A percentile compares a stretch with the other conserved stretches of the same genome.
These are phyloP conservation scores for Fraxinus floribunda DNA, from an alignment of 305 asterid genomes.

Conservation along the genomic window DNA sequence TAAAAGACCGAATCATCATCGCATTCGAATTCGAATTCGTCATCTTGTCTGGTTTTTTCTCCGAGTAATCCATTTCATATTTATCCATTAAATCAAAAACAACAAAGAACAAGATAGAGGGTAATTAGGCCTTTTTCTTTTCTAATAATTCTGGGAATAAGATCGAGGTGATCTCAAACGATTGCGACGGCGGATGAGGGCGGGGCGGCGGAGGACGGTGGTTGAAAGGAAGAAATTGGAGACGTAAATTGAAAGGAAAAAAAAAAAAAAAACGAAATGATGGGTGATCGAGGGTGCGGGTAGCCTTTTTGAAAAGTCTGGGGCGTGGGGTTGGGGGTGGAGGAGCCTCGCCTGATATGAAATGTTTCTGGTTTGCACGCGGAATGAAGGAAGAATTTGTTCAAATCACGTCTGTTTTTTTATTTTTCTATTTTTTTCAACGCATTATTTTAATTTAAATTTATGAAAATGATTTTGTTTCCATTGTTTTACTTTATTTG, in stretches of 20 bases:
- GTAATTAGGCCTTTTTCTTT: background rate
- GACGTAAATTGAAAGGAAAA: slow-evolving; percentile 7
- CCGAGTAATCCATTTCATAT: slow-evolving; percentile 25
- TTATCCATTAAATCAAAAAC: slow-evolving; percentile 27
- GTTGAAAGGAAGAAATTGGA: slow-evolving; percentile 3
- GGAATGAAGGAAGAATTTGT: background rate
- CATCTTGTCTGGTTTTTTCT: slow-evolving; percentile 14
- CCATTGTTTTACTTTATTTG: background rate
- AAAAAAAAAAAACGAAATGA: slow-evolving; percentile 4
- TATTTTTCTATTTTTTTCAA: background rate
- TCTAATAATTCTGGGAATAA: background rate
- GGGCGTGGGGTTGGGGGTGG: background rate
- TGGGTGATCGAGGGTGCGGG: background rate
- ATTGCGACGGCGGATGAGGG: background rate
- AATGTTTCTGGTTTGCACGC: background rate
- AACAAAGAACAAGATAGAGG: background rate
- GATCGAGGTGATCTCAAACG: slow-evolving; percentile 1
- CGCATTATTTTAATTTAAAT: background rate
- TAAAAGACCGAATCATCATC: slow-evolving; percentile 42
- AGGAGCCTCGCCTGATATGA: background rate
- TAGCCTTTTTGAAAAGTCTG: background rate
- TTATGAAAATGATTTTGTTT: background rate
- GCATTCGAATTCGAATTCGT: slow-evolving; percentile 19
- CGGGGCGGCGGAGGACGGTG: slow-evolving; percentile 14
- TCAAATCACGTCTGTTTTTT: background rate